Evolutionary conservation across 805 yeast species (phyloP).

Genomic region (Priceomyces carsonii): DNA sequence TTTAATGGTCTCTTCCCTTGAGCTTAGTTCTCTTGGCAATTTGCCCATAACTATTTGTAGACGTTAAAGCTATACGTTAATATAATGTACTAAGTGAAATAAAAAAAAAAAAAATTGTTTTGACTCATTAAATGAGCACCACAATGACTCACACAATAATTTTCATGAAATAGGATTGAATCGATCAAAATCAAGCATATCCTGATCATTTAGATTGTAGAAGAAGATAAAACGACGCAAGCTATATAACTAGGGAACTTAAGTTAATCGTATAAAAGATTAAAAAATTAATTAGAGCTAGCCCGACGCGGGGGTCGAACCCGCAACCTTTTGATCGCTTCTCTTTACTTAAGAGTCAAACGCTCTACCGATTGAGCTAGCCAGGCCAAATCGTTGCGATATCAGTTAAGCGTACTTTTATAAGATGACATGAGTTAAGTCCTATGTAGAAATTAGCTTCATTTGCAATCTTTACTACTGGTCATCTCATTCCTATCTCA

Average conservation of each 20-base stretch:
- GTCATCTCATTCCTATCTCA: no score
- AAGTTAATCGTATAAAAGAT: not conserved
- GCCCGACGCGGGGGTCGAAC: conserved; percentile 21
- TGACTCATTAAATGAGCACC: no score
- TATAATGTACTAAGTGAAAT: no score
- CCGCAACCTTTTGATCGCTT: conserved; percentile 15
- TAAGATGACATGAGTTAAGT: not conserved
- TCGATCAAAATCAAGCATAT: not conserved
- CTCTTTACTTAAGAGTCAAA: conserved; percentile 14
- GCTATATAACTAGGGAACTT: not conserved
- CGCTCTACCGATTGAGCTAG: conserved; percentile 18
- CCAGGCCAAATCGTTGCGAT: conserved; percentile 10
- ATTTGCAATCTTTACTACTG: not conserved
- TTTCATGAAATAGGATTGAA: not conserved
- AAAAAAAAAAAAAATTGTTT: no score
- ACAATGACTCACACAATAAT: no score
- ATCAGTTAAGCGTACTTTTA: not conserved
- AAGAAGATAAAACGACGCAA: not conserved
- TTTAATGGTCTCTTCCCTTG: not conserved
- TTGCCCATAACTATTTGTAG: not conserved
- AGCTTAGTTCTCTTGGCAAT: not conserved
- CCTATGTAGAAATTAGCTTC: not conserved
- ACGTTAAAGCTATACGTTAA: no score
- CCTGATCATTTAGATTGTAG: not conserved
- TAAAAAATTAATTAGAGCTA: no score